Conservation (phyloP, 306 rosid genomes). For the Dryas drummondii region DNA sequence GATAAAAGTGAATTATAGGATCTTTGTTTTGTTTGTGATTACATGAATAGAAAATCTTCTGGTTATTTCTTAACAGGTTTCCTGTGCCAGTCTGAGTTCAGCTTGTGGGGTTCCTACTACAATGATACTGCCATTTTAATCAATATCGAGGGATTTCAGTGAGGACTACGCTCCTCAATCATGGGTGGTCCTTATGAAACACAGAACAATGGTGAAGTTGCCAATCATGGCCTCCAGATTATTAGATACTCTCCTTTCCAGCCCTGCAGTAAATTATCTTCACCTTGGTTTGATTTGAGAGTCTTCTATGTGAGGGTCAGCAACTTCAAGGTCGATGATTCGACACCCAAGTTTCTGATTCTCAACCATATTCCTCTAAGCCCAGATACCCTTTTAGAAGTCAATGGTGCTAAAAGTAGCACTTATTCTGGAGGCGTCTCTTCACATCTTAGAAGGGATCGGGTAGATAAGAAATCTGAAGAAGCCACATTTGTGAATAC, state of each 20-base stretch:
- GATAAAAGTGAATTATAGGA: too few species aligned
- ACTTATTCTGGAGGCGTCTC: conserved; percentile 60
- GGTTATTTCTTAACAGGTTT: conserved; percentile 42
- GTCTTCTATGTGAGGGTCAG: conserved; percentile 82
- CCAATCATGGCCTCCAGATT: conserved; percentile 50
- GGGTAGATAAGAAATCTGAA: conserved; percentile 83
- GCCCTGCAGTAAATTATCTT: conserved; percentile 47
- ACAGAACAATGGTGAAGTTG: conserved; percentile 41
- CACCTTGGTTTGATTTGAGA: conserved; percentile 83
- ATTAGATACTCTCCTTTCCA: conserved; percentile 62
- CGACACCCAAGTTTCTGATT: conserved; percentile 67
- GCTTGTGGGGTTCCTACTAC: conserved; percentile 19
- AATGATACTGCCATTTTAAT: conserved; percentile 18
- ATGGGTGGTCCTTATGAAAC: conserved; percentile 55
- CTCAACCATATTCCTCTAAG: conserved; percentile 73
- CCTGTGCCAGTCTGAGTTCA: conserved; percentile 35
- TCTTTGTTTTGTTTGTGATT: neutral
- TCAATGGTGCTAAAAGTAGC: conserved; percentile 76
- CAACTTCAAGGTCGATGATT: conserved; percentile 64
- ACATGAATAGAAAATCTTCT: conserved; percentile 20
- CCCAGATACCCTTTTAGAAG: conserved; percentile 77
- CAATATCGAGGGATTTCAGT: conserved; percentile 33
- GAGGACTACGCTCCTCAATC: conserved; percentile 33
- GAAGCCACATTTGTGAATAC: conserved; percentile 88
- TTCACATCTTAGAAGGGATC: conserved; percentile 79